Percentiles rank a stretch among this genome's conserved stretches.
Conservation (phyloP, 805 yeast species). For the Candida railenensis region DNA sequence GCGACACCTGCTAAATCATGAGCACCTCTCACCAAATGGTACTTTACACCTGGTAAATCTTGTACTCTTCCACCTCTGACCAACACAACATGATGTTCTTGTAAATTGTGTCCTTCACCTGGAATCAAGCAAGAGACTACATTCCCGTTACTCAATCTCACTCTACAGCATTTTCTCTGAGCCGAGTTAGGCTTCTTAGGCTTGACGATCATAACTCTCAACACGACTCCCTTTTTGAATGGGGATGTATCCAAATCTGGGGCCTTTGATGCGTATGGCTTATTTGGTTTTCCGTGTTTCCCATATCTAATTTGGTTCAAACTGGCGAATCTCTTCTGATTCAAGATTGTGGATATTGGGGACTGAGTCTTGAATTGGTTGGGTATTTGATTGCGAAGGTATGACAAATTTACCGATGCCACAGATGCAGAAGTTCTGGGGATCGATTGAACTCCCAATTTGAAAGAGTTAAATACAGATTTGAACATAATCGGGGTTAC, state of each 20-base stretch:
- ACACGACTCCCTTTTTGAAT: slow-evolving; percentile 87
- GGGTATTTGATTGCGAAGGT: neutral
- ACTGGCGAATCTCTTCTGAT: slow-evolving; percentile 60
- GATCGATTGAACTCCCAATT: neutral
- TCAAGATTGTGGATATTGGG: neutral
- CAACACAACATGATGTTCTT: slow-evolving; percentile 93
- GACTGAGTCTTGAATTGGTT: neutral
- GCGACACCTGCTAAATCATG: slow-evolving; percentile 94
- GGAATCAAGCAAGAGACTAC: slow-evolving; percentile 91
- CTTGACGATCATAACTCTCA: slow-evolving; percentile 90
- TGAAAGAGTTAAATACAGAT: neutral
- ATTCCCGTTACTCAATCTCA: slow-evolving; percentile 85
- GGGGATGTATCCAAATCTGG: slow-evolving; percentile 87
- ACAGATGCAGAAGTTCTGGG: neutral
- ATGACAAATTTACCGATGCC: neutral
- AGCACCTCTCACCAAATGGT: slow-evolving; percentile 90
- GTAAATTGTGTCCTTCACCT: slow-evolving; percentile 98
- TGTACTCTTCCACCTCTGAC: slow-evolving; percentile 99
- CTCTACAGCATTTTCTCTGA: slow-evolving; percentile 95
- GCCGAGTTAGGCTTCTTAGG: slow-evolving; percentile 99
- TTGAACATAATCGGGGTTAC: slow-evolving; percentile 1
- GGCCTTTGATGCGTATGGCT: slow-evolving; percentile 55
- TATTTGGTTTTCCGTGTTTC: slow-evolving; percentile 45
- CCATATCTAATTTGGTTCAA: slow-evolving; percentile 77
- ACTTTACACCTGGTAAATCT: slow-evolving; percentile 97